Evolutionary conservation across 352 stramenopile species (phyloP).

Genomic region (Blastocystis sp.): DNA sequence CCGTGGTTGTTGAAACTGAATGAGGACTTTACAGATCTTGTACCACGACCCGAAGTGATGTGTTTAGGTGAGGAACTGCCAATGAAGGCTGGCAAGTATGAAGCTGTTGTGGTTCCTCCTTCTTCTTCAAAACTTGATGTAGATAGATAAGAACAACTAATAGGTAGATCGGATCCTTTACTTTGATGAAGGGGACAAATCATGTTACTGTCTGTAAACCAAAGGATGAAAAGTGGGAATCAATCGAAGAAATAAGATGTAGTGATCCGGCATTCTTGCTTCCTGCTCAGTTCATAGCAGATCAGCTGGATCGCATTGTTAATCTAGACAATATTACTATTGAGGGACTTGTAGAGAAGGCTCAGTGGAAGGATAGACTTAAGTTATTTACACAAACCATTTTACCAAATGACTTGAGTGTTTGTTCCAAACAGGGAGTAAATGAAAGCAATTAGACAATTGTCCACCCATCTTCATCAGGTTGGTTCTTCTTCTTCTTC

Average conservation of each 20-base stretch:
- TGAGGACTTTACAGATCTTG: slow-evolving; percentile 76
- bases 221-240: slow-evolving; percentile 13
- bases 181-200: slow-evolving; percentile 73
- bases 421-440: slow-evolving; percentile 30
- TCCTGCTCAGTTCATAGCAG: slow-evolving; percentile 26
- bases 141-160: slow-evolving; percentile 73
- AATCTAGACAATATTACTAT: slow-evolving; percentile 40
- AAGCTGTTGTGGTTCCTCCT: slow-evolving; percentile 77
- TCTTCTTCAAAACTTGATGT: slow-evolving; percentile 78
- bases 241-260: not conserved
- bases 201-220: slow-evolving; percentile 81
- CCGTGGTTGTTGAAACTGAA: slow-evolving; percentile 79
- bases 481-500: slow-evolving; percentile 15
- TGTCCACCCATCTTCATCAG: slow-evolving; percentile 43
- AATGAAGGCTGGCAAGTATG: slow-evolving; percentile 76
- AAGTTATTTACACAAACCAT: not conserved
- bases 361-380: not conserved
- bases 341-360: slow-evolving; percentile 32
- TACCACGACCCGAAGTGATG: slow-evolving; percentile 74
- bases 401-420: not conserved
- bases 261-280: slow-evolving; percentile 16
- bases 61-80: slow-evolving; percentile 77
- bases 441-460: not conserved
- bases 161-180: slow-evolving; percentile 17
- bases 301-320: slow-evolving; percentile 11